Evolutionary conservation across 441 rosid species (phyloP).

Genomic region (Melastoma candidum): DNA sequence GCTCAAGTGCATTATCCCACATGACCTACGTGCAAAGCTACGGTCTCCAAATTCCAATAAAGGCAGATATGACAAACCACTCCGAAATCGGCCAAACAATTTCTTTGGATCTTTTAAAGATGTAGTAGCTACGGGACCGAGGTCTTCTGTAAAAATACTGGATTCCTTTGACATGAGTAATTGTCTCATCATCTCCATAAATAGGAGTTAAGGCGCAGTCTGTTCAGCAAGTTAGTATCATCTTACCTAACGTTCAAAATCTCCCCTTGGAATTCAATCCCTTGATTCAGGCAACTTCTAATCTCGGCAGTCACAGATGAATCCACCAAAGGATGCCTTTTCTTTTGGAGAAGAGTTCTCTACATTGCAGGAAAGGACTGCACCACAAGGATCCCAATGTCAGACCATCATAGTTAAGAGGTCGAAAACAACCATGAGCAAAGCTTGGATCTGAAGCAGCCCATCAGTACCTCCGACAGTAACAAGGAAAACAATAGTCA

Average conservation of each 20-base stretch:
- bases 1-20: conserved; percentile 64
- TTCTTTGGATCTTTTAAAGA: conserved; percentile 36
- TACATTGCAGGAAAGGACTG: conserved; percentile 94
- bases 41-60: conserved; percentile 41
- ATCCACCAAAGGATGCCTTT: conserved; percentile 75
- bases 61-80: conserved; percentile 26
- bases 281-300: conserved; percentile 73
- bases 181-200: conserved; percentile 70
- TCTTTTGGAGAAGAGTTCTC: conserved; percentile 91
- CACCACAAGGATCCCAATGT: conserved; percentile 11
- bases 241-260: conserved; percentile 82
- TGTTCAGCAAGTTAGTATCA: conserved; percentile 80
- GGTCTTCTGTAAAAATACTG: conserved; percentile 82
- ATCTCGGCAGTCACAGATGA: conserved; percentile 72
- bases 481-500: no score
- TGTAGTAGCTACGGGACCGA: conserved; percentile 50
- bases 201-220: conserved; percentile 69
- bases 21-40: conserved; percentile 58
- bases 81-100: conserved; percentile 29
- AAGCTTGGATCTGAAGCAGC: no score
- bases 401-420: conserved; percentile 1
- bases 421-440: no score
- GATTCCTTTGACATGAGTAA: conserved; percentile 82
- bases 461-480: no score
- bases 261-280: conserved; percentile 87